Evolutionary conservation across 2,329 filamentous ascomycete species (phyloP).

Genomic region (Phyllosticta capitalensis): DNA sequence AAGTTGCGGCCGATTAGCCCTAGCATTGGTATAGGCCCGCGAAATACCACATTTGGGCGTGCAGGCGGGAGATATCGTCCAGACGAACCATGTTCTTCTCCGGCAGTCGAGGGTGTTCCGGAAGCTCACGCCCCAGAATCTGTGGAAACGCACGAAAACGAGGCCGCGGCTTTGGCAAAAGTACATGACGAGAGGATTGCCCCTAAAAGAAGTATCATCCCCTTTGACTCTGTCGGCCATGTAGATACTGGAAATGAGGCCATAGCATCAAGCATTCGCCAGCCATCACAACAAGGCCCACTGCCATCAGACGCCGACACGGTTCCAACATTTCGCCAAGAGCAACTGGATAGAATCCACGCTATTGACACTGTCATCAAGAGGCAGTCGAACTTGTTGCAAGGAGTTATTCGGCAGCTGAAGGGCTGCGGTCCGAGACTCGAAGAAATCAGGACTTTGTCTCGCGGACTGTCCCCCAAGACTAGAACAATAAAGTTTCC

Average conservation of each 20-base stretch:
- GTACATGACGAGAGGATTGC: background rate
- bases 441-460: background rate
- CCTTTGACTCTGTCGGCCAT: background rate
- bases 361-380: background rate
- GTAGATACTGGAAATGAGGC: background rate
- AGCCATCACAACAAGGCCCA: background rate
- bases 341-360: constrained; percentile 3
- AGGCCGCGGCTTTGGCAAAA: background rate
- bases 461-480: background rate
- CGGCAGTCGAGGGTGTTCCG: background rate
- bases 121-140: background rate
- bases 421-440: constrained; percentile 13
- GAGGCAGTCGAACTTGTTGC: constrained; percentile 29
- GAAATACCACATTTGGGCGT: background rate
- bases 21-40: constrained; percentile 3
- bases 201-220: background rate
- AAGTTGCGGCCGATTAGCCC: constrained; percentile 2
- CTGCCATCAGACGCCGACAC: constrained; percentile 5
- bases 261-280: background rate
- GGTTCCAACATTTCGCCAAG: background rate
- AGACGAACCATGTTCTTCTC: background rate
- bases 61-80: background rate
- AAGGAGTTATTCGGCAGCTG: constrained; percentile 31
- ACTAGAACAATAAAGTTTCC: background rate
- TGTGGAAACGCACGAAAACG: background rate